These are phyloP conservation scores for Vigna unguiculata DNA, from an alignment of 306 rosid genomes.

Conservation along the genomic window DNA sequence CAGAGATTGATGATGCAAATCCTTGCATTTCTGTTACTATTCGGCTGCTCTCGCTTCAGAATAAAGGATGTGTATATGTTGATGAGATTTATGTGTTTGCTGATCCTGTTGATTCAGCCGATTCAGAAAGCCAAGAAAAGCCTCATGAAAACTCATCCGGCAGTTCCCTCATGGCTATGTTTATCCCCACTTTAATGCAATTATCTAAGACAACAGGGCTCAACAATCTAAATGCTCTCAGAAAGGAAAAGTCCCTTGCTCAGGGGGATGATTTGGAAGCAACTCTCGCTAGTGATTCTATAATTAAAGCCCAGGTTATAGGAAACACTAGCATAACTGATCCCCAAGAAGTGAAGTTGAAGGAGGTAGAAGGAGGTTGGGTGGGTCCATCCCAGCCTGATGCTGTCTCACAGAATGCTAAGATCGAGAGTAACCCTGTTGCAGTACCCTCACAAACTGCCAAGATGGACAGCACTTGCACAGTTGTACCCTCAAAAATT, in stretches of 20 bases:
- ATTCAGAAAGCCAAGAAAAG: conserved; percentile 57
- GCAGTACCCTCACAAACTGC: conserved; percentile 38
- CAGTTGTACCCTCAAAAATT: conserved; percentile 25
- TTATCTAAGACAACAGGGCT: conserved; percentile 65
- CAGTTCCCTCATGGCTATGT: conserved; percentile 84
- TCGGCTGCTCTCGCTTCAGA: conserved; percentile 85
- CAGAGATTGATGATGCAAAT: conserved; percentile 71
- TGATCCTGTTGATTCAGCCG: conserved; percentile 68
- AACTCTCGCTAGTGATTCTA: conserved; percentile 45
- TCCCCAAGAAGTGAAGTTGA: conserved; percentile 49
- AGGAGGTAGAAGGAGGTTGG: conserved; percentile 49
- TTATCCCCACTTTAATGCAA: conserved; percentile 77
- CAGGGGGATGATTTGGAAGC: conserved; percentile 43
- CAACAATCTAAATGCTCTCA: conserved; percentile 47
- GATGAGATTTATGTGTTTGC: conserved; percentile 88
- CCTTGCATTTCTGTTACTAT: conserved; percentile 84
- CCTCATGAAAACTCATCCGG: conserved; percentile 54
- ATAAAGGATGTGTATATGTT: conserved; percentile 63
- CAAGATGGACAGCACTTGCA: conserved; percentile 44
- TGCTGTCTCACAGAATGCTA: conserved; percentile 46
- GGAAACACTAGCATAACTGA: conserved; percentile 45
- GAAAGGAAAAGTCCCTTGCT: conserved; percentile 49
- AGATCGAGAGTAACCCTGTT: conserved; percentile 48
- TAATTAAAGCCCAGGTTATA: conserved; percentile 48
- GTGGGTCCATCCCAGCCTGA: conserved; percentile 47